Evolutionary conservation across 306 rosid species (phyloP).

Genomic region (Cicer judaicum): DNA sequence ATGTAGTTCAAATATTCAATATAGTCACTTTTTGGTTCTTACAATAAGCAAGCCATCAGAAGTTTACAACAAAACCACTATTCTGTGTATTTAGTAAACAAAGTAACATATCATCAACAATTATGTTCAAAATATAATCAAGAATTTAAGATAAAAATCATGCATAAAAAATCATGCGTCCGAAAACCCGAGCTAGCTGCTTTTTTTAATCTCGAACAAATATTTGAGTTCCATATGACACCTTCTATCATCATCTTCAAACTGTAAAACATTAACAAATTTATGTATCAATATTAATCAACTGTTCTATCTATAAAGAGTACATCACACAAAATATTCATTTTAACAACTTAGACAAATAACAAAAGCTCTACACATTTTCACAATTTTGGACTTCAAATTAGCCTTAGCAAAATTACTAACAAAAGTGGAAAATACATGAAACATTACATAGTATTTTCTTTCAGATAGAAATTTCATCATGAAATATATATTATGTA

Average conservation of each 20-base stretch:
- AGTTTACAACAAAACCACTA: not conserved
- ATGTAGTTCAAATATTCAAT: not conserved
- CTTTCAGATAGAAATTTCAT: conserved; percentile 12
- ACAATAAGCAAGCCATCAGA: conserved; percentile 27
- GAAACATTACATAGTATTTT: not conserved
- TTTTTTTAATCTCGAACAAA: conserved; percentile 53
- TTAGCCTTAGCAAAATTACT: too few species aligned
- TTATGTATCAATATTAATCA: conserved; percentile 22
- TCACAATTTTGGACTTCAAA: conserved; percentile 9
- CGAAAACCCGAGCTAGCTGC: conserved; percentile 42
- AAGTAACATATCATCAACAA: conserved; percentile 21
- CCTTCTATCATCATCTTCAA: conserved; percentile 58
- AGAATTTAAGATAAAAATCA: conserved; percentile 9
- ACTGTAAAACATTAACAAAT: conserved; percentile 47
- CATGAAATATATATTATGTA: conserved; percentile 8
- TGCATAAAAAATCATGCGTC: not conserved
- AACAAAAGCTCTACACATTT: conserved; percentile 4
- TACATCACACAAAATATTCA: not conserved
- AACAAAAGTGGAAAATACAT: too few species aligned
- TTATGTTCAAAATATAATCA: conserved; percentile 17
- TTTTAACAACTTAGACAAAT: not conserved
- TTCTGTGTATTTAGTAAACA: conserved; percentile 26
- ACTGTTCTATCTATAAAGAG: not conserved
- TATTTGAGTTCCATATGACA: conserved; percentile 59
- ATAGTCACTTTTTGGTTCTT: conserved; percentile 16